A percentile compares a stretch with the other conserved stretches of the same genome.
These are phyloP conservation scores for Arachis hypogaea DNA, from an alignment of 306 rosid species.

Conservation along the genomic window DNA sequence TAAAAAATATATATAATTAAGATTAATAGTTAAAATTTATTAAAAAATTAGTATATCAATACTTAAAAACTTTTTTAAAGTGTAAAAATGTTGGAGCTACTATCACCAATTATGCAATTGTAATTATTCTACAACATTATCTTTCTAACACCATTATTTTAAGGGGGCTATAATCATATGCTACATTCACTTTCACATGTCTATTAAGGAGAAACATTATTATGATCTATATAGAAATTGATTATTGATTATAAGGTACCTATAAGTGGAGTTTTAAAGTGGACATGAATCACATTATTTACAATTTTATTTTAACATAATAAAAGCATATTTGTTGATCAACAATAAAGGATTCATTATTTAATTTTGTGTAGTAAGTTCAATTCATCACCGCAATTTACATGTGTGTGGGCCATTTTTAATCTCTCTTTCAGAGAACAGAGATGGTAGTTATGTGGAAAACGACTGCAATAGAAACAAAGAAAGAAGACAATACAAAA, in stretches of 20 bases:
- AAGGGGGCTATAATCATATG: background rate
- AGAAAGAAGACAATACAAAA: background rate
- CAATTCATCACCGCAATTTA: slow-evolving; percentile 7
- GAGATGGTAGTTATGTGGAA: slow-evolving; percentile 7
- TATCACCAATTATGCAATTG: background rate
- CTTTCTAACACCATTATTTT: background rate
- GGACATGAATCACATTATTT: background rate
- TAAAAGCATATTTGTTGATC: background rate
- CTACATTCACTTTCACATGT: background rate
- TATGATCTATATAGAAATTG: too few relatives aligned
- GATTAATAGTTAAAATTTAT: too few relatives aligned
- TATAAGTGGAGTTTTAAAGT: slow-evolving; percentile 6
- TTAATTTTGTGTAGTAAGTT: background rate
- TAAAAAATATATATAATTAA: too few relatives aligned
- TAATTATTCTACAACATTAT: background rate
- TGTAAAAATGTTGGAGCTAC: background rate
- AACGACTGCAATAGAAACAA: slow-evolving; percentile 21
- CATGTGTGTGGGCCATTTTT: background rate
- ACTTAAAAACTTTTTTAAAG: background rate
- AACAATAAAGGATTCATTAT: background rate
- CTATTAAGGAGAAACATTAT: background rate
- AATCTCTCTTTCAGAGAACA: slow-evolving; percentile 1
- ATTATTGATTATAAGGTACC: background rate
- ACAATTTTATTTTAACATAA: background rate
- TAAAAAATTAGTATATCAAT: too few relatives aligned